These are phyloP conservation scores for Tylopilus subfusipes DNA, from an alignment of 768 basidiomycete genomes.

Conservation along the genomic window DNA sequence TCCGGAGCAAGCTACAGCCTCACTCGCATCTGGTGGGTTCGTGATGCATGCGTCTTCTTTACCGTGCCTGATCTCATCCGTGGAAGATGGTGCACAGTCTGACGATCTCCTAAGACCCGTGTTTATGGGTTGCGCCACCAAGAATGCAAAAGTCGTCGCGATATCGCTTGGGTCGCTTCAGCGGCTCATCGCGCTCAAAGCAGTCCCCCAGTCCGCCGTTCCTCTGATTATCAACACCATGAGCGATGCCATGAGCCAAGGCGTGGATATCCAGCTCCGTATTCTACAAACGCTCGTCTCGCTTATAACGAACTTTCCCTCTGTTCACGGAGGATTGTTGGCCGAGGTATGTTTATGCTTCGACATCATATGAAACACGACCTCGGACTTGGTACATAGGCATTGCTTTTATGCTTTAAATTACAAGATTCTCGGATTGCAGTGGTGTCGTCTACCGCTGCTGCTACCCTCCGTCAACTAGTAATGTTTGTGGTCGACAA, in stretches of 20 bases:
- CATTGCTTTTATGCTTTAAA: constrained; percentile 90
- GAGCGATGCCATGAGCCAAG: constrained; percentile 85
- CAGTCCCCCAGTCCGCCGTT: constrained; percentile 76
- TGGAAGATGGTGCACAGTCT: constrained; percentile 70
- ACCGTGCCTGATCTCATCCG: constrained; percentile 7
- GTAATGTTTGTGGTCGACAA: constrained; percentile 99
- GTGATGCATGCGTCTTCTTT: constrained; percentile 19
- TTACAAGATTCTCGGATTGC: constrained; percentile 93
- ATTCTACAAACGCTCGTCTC: constrained; percentile 91
- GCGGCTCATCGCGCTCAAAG: constrained; percentile 81
- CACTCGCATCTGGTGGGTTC: constrained; percentile 64
- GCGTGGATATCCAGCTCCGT: constrained; percentile 94
- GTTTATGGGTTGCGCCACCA: constrained; percentile 91
- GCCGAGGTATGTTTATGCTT: constrained; percentile 61
- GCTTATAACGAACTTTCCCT: constrained; percentile 83
- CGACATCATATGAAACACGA: neutral
- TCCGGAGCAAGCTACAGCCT: constrained; percentile 72
- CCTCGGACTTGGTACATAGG: constrained; percentile 43
- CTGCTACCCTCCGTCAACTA: constrained; percentile 90
- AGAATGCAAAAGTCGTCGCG: constrained; percentile 90
- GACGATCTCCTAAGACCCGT: constrained; percentile 81
- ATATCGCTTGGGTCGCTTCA: constrained; percentile 90
- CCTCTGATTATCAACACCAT: constrained; percentile 80
- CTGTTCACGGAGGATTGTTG: constrained; percentile 73
- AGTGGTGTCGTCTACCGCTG: constrained; percentile 95